These are phyloP conservation scores for Ophiostoma sp. DNA, from an alignment of 2,329 filamentous ascomycete species.

Conservation along the genomic window DNA sequence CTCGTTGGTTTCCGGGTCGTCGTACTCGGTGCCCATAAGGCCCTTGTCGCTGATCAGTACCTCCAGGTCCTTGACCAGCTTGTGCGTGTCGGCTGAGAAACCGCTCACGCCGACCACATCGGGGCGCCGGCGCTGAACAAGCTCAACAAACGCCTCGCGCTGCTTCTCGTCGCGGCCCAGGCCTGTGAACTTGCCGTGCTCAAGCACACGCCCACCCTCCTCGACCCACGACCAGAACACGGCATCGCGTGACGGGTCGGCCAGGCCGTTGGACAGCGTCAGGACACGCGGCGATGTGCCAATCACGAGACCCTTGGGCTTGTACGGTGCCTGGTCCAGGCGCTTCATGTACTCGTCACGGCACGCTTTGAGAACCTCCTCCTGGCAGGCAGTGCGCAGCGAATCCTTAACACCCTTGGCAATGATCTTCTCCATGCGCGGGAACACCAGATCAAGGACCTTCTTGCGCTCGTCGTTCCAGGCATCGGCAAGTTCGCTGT, in stretches of 20 bases:
- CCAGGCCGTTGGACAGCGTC: conserved; percentile 78
- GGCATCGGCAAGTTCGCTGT: conserved; percentile 86
- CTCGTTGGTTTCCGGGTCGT: conserved; percentile 70
- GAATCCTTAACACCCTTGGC: conserved; percentile 92
- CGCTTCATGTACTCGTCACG: conserved; percentile 84
- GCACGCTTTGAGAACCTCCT: conserved; percentile 79
- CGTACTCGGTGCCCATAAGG: conserved; percentile 73
- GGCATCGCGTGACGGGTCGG: conserved; percentile 66
- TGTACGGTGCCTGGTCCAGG: conserved; percentile 92
- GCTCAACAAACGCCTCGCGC: conserved; percentile 66
- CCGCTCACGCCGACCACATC: conserved; percentile 89
- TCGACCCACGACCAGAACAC: conserved; percentile 90
- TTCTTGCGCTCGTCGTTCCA: conserved; percentile 89
- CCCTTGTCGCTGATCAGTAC: conserved; percentile 72
- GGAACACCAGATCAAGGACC: conserved; percentile 73
- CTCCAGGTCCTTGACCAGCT: conserved; percentile 74
- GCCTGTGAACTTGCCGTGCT: conserved; percentile 82
- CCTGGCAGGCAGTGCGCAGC: conserved; percentile 87
- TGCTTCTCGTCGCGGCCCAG: conserved; percentile 64
- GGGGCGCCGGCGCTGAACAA: conserved; percentile 73
- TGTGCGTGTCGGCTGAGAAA: conserved; percentile 79
- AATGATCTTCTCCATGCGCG: conserved; percentile 77
- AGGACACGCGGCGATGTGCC: conserved; percentile 85
- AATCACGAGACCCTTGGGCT: conserved; percentile 85
- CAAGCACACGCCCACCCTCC: conserved; percentile 81